Evolutionary conservation across 108 stramenopile genomes (phyloP).

Genomic region (Skeletonema potamos): DNA sequence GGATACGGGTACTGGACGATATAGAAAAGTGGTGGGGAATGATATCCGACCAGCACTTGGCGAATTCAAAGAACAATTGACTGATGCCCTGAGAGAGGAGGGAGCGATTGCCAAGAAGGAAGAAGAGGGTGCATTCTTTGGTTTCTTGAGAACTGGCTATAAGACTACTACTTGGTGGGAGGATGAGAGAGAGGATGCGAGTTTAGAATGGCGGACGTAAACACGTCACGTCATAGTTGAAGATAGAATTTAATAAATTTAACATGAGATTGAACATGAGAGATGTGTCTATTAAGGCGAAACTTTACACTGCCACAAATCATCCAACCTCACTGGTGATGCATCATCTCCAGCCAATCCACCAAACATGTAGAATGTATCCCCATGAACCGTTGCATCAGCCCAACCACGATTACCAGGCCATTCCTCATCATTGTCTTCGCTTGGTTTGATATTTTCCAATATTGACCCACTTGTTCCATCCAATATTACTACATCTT

Average conservation of each 20-base stretch:
- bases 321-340: constrained; percentile 49
- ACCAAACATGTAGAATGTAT: constrained; percentile 57
- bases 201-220: constrained; percentile 76
- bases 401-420: constrained; percentile 67
- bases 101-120: constrained; percentile 62
- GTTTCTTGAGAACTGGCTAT: constrained; percentile 86
- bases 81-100: constrained; percentile 78
- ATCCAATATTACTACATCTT: constrained; percentile 54
- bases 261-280: no score
- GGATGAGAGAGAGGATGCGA: constrained; percentile 81
- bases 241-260: background rate
- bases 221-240: background rate
- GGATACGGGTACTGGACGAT: constrained; percentile 87
- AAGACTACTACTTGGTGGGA: constrained; percentile 95
- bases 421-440: constrained; percentile 9
- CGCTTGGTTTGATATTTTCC: constrained; percentile 3
- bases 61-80: constrained; percentile 89
- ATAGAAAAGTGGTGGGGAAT: constrained; percentile 68
- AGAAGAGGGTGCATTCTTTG: constrained; percentile 68
- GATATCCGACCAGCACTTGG: constrained; percentile 80
- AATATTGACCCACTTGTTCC: constrained; percentile 21
- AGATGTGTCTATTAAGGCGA: background rate
- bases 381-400: constrained; percentile 34
- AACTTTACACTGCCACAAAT: constrained; percentile 46
- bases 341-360: constrained; percentile 68